Evolutionary conservation across 306 rosid species (phyloP), one percentile per base, ranked within the genome.

Genomic region (Corylus americana): DNA sequence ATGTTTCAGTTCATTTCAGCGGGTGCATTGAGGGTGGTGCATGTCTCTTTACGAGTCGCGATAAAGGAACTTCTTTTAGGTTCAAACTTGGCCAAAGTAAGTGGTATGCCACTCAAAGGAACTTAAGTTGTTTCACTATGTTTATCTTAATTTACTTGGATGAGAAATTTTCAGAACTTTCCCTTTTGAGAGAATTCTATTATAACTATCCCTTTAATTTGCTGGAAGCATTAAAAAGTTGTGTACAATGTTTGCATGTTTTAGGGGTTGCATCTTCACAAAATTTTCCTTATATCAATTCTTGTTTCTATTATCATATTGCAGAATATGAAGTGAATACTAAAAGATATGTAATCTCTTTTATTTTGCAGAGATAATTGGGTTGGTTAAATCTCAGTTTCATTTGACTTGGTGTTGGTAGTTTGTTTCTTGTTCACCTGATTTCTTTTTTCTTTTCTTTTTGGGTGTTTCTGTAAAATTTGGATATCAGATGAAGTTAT

Each of bases 61-160:
- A 83, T 71, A 50, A 63, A 81, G 91, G 86, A 54, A 82, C 83
- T 54, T 55, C 92, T 1, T 89, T 91, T 75, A 57, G 42, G 70
- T 89, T 89, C 86, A 87, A 84, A 77, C 62, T 89, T 78, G 89
- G 91, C 88, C 96, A 91, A 74, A 50, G 92, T 89, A 85, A 76
- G 84, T 63, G 8, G 57, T 67, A 27, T 31, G 35, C 35, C 25
- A 22, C 25, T 22, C 25, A 22, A 22, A 22, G 25, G 25, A 22
- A 22, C 25, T 22, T 22, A 22, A 0, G 25, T 22, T 31, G 35
- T 31, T 29, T 31, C 1, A 35, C 70, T 31, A 35, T 13, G 13
- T 35, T 35, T 35, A 13, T 64, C 47, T 7, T 35, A 31, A 17
- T 16, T 64, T 64, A 17, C 37, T 27, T 64, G 37, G 71, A 1